Evolutionary conservation across 306 rosid species (phyloP), one percentile per base, ranked within the genome.

Genomic region (Pyrus communis): DNA sequence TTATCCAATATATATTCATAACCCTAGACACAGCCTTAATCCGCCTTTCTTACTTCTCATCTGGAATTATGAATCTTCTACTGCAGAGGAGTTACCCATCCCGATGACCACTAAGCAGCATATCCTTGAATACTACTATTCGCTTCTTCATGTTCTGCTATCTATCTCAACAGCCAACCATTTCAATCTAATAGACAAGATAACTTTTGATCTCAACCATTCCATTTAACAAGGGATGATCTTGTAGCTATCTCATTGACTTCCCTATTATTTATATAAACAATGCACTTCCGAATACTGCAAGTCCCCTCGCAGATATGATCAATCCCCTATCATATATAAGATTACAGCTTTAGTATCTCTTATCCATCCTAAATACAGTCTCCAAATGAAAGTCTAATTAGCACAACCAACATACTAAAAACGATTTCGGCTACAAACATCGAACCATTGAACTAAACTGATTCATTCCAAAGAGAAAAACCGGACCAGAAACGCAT

Each of bases 41-140:
- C 52, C 3, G 1, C 31, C n/a, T 33, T 72, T 35, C 51, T 22
- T 59, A 70, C 67, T 28, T 7, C 67, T 15, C 4, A 62, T 28
- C 4, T 8, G 8, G 14, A 61, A 61, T 25, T 13, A 61, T 19
- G 10, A 61, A 31, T 64, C 45, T 64, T 33, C 25, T n/a, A 33
- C 19, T 61, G 8, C 55, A 49, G 55, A 5, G 55, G 17, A 25
- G 27, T 57, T 22, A 21, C n/a, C n/a, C 65, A 72, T 4, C 31
- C 9, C 33, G 31, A 55, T 35, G 43, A 77, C 22, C 55, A 60
- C 58, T 35, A 52, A 31, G 19, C 33, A 35, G 15, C 67, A 52
- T 58, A 12, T 63, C 78, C 71, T 73, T 69, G 35, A 69, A 31
- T 23, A 73, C 73, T 64, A 38, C 65, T 61, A 68, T 11, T 51